A percentile compares a stretch with the other conserved stretches of the same genome.
Conservation (phyloP, 2,329 filamentous ascomycete species). For the Dothideomycetes sp. region DNA sequence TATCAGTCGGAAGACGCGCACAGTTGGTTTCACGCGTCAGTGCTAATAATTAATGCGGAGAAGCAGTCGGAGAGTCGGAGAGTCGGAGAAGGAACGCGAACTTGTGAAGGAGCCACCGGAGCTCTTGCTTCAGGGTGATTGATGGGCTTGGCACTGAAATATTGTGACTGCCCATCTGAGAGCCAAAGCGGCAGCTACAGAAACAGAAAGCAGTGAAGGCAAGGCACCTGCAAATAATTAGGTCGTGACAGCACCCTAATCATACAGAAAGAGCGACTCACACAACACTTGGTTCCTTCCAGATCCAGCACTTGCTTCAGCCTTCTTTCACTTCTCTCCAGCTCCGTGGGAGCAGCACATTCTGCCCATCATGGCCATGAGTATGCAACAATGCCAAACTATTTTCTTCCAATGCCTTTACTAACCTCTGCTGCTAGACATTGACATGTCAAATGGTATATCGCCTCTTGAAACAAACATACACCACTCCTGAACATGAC, state of each 20-base stretch:
- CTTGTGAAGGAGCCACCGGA: no score
- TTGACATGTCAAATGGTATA: constrained; percentile 76
- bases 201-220: not conserved
- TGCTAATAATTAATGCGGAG: no score
- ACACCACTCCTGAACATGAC: not conserved
- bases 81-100: no score
- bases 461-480: not conserved
- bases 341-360: constrained; percentile 14
- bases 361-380: constrained; percentile 47
- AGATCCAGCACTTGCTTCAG: not conserved
- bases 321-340: not conserved
- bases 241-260: no score
- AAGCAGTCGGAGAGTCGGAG: no score
- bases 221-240: no score
- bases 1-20: no score
- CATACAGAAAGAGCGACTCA: not conserved
- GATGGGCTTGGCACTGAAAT: no score
- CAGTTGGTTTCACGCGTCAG: no score
- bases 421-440: constrained; percentile 45
- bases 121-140: no score
- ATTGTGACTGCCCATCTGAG: constrained; percentile 1
- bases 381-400: no score
- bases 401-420: constrained; percentile 19
- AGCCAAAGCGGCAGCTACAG: not conserved
- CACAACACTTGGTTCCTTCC: constrained; percentile 2